A percentile compares a stretch with the other conserved stretches of the same genome.
These are phyloP conservation scores for Bipolaris sorokiniana DNA, from an alignment of 2,329 filamentous ascomycete genomes.

Conservation along the genomic window DNA sequence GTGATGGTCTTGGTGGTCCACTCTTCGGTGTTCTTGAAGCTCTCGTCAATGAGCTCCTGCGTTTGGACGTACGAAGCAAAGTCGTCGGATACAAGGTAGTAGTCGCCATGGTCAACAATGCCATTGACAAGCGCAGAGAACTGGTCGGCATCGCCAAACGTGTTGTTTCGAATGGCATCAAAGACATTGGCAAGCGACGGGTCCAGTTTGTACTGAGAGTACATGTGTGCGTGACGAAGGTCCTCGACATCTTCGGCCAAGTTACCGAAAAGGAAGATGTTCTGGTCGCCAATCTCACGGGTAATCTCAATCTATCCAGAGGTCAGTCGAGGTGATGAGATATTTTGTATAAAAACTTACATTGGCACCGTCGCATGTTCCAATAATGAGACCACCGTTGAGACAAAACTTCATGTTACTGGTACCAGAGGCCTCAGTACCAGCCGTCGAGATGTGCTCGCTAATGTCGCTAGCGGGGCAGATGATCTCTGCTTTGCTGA, in stretches of 20 bases:
- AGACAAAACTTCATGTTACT: constrained; percentile 99
- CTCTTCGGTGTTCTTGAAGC: constrained; percentile 88
- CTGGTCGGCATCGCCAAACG: constrained; percentile 77
- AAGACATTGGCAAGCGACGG: constrained; percentile 81
- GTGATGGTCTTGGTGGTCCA: constrained; percentile 92
- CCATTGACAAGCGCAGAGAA: constrained; percentile 85
- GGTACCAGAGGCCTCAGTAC: constrained; percentile 85
- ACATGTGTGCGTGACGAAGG: constrained; percentile 86
- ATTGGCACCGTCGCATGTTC: constrained; percentile 96
- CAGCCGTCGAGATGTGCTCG: constrained; percentile 97
- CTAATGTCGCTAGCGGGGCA: constrained; percentile 92
- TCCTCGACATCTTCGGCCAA: constrained; percentile 96
- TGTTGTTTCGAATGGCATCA: constrained; percentile 76
- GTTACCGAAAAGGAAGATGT: constrained; percentile 98
- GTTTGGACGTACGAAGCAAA: constrained; percentile 95
- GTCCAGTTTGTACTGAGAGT: constrained; percentile 79
- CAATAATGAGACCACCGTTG: constrained; percentile 96
- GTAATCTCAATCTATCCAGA: constrained; percentile 84
- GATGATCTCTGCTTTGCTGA: constrained; percentile 98
- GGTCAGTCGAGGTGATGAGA: constrained; percentile 2
- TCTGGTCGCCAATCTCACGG: constrained; percentile 92
- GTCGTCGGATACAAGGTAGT: constrained; percentile 96
- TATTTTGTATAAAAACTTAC: constrained; percentile 60
- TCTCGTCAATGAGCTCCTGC: constrained; percentile 86
- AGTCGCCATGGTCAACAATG: constrained; percentile 92